A percentile compares a stretch with the other conserved stretches of the same genome.
These are phyloP conservation scores for Globisporangium splendens DNA, from an alignment of 352 stramenopile genomes.

Conservation along the genomic window DNA sequence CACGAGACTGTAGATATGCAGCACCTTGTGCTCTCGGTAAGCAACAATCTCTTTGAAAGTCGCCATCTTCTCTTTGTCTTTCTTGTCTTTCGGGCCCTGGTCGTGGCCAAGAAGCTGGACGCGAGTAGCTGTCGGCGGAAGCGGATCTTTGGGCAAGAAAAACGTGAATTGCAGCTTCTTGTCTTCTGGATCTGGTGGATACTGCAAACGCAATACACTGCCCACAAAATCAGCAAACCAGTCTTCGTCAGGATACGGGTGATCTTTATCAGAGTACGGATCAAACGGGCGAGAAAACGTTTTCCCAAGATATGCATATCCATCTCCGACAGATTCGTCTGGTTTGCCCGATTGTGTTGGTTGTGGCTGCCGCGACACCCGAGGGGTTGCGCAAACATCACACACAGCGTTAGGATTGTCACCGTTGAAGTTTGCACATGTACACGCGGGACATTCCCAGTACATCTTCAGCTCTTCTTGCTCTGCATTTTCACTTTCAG, in stretches of 20 bases:
- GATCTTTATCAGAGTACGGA: constrained; percentile 78
- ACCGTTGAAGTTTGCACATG: constrained; percentile 85
- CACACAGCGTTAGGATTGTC: constrained; percentile 75
- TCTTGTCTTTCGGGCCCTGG: constrained; percentile 66
- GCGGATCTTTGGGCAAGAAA: constrained; percentile 58
- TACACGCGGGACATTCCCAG: constrained; percentile 83
- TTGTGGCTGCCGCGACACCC: constrained; percentile 20
- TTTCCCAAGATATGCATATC: constrained; percentile 57
- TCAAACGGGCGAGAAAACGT: constrained; percentile 71
- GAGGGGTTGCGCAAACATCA: constrained; percentile 71
- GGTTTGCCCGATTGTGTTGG: constrained; percentile 19
- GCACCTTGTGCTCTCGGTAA: constrained; percentile 85
- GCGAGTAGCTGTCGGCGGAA: constrained; percentile 35
- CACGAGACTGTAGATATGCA: constrained; percentile 97
- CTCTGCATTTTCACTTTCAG: constrained; percentile 13
- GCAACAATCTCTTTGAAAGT: constrained; percentile 99
- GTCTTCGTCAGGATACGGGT: constrained; percentile 52
- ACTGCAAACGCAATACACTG: constrained; percentile 54
- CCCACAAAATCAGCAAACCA: constrained; percentile 78
- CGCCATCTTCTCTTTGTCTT: constrained; percentile 65
- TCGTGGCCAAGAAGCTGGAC: constrained; percentile 69
- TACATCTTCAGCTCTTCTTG: constrained; percentile 81
- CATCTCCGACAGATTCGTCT: constrained; percentile 28
- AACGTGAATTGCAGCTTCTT: constrained; percentile 80
- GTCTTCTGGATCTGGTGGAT: constrained; percentile 67